Evolutionary conservation across 768 basidiomycete species (phyloP), one percentile per base, ranked within the genome.

Genomic region (Boletus patriciae): DNA sequence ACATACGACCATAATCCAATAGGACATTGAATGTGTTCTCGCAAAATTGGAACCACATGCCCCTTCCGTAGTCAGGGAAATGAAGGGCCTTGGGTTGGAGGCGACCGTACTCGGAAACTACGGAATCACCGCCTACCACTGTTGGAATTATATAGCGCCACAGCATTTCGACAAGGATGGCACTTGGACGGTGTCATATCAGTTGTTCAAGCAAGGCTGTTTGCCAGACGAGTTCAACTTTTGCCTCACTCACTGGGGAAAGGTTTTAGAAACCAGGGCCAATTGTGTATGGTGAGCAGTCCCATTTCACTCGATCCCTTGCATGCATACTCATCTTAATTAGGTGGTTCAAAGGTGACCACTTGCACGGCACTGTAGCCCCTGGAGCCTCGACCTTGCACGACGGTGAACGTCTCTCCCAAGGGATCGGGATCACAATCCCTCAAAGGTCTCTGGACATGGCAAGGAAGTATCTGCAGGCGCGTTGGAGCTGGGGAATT

Each of bases 271-370:
- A 29, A 62, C 53, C 0, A 13, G 1, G 5, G 34, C 38, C 0
- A 63, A 63, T 25, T 58, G 51, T 41, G 29, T 36, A 0, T 63
- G 62, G 57, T 8, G 7, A 54, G 60, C n/a, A 1, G 0, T 7
- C 15, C 8, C n/a, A 19, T 45, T 27, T 2, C 16, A 13, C 36
- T 4, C 2, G 18, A 2, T 15, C 16, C 11, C 9, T 43, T 16
- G 25, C 6, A 16, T 4, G 6, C 18, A 16, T 16, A 18, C 23
- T 33, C 13, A 4, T 34, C 21, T 19, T 0, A 3, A 27, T 3
- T 12, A 62, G 56, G 56, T 63, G 62, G 59, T 63, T 63, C 19
- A 43, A 18, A 36, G 61, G 55, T 1, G 55, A 60, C 1, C 23
- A 60, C 12, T 2, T 60, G 40, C 61, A 60, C 29, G 61, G 59